These are phyloP conservation scores for Saturnispora silvae DNA, from an alignment of 805 yeast genomes.

Conservation along the genomic window DNA sequence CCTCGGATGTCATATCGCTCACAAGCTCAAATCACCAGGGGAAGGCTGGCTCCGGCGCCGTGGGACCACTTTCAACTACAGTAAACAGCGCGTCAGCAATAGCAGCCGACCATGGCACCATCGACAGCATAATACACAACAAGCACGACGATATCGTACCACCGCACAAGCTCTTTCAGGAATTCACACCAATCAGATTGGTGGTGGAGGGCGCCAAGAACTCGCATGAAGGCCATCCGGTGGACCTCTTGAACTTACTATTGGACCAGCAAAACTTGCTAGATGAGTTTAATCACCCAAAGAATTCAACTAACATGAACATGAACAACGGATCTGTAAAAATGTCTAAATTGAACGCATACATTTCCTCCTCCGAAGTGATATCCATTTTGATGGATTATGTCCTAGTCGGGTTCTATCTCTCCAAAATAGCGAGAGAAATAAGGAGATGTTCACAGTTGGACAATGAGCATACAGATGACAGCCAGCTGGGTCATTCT, in stretches of 20 bases:
- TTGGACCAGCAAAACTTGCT: slow-evolving; percentile 28
- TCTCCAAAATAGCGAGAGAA: slow-evolving; percentile 3
- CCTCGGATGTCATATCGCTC: slow-evolving; percentile 3
- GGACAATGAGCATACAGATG: too few species aligned
- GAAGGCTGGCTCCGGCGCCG: too few species aligned
- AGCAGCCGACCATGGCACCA: too few species aligned
- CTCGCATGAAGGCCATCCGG: slow-evolving; percentile 6
- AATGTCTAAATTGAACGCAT: slow-evolving; percentile 24
- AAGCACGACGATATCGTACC: too few species aligned
- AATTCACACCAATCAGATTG: slow-evolving; percentile 6
- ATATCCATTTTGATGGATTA: slow-evolving; percentile 23
- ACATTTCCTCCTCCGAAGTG: slow-evolving; percentile 25
- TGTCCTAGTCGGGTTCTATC: slow-evolving; percentile 13
- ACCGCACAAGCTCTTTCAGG: too few species aligned
- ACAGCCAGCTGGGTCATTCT: too few species aligned
- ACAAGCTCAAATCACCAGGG: neutral
- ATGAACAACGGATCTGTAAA: neutral
- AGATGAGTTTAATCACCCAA: slow-evolving; percentile 27
- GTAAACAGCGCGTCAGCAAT: neutral
- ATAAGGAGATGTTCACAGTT: too few species aligned
- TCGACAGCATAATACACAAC: too few species aligned
- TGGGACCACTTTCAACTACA: neutral
- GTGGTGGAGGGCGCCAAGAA: neutral
- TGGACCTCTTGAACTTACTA: slow-evolving; percentile 24
- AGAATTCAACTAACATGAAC: slow-evolving; percentile 15